Conservation (phyloP, 2,329 filamentous ascomycete species). For the Apiospora hydei region DNA sequence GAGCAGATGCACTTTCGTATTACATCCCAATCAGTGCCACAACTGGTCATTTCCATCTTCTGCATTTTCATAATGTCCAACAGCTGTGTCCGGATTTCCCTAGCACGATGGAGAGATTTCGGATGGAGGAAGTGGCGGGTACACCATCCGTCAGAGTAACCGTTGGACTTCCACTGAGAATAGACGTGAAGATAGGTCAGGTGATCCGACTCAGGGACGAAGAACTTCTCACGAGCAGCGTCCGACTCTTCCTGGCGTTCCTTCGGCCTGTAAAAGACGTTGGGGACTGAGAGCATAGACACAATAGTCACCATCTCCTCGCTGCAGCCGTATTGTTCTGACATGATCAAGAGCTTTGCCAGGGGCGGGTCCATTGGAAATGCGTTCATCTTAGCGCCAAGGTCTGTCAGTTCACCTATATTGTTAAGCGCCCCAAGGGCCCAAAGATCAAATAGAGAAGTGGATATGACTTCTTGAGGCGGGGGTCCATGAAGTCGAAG, state of each 20-base stretch:
- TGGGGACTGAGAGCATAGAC: conserved; percentile 95
- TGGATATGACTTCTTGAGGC: conserved; percentile 96
- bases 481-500: conserved; percentile 99
- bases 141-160: conserved; percentile 91
- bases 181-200: conserved; percentile 96
- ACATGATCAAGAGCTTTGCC: conserved; percentile 92
- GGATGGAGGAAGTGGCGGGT: conserved; percentile 91
- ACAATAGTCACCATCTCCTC: conserved; percentile 99
- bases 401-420: conserved; percentile 84
- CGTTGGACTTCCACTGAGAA: conserved; percentile 92
- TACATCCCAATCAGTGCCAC: conserved; percentile 96
- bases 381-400: conserved; percentile 92
- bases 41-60: conserved; percentile 86
- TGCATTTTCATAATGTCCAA: conserved; percentile 93
- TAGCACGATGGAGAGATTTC: conserved; percentile 90
- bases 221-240: conserved; percentile 95
- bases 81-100: conserved; percentile 93
- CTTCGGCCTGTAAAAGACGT: conserved; percentile 95
- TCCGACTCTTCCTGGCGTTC: conserved; percentile 97
- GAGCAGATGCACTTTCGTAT: conserved; percentile 97
- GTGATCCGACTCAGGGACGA: conserved; percentile 97
- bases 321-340: conserved; percentile 87
- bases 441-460: conserved; percentile 97
- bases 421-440: conserved; percentile 93
- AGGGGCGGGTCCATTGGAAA: conserved; percentile 98